Percentiles rank a stretch among this genome's conserved stretches.
phyloP scores from a whole-genome alignment of 2,329 filamentous ascomycete species.

The Lanzia echinophila region DNA sequence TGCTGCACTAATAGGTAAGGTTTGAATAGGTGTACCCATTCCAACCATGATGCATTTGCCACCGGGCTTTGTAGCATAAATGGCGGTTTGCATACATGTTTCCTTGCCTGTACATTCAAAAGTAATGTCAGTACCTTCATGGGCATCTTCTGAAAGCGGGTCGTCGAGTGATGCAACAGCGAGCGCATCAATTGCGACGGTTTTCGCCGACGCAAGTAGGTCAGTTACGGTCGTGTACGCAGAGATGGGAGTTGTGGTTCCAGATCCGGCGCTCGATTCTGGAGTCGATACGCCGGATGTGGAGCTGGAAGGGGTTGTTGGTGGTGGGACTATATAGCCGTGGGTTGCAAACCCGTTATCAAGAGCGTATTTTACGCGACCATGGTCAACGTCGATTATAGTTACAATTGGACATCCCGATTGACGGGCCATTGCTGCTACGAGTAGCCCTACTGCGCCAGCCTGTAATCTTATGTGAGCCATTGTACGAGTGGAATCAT shows the following conservation, averaged over 20 bases:
- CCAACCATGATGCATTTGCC: slow-evolving; percentile 71
- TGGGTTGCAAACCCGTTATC: slow-evolving; percentile 53
- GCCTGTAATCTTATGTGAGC: slow-evolving; percentile 21
- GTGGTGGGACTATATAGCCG: slow-evolving; percentile 46
- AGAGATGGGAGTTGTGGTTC: slow-evolving; percentile 33
- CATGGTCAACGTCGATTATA: slow-evolving; percentile 53
- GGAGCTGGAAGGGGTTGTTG: slow-evolving; percentile 38
- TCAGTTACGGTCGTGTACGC: slow-evolving; percentile 36
- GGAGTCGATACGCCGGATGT: slow-evolving; percentile 45
- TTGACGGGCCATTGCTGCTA: slow-evolving; percentile 54
- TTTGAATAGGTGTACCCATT: slow-evolving; percentile 73
- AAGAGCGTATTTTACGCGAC: slow-evolving; percentile 54
- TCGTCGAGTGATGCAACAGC: slow-evolving; percentile 27
- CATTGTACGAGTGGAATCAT: background rate
- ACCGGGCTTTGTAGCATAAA: slow-evolving; percentile 64
- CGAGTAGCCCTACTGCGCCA: slow-evolving; percentile 56
- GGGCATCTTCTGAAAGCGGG: slow-evolving; percentile 34
- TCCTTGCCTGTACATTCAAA: slow-evolving; percentile 77
- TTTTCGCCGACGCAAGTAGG: slow-evolving; percentile 46
- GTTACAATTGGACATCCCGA: slow-evolving; percentile 53
- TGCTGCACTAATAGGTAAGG: slow-evolving; percentile 64
- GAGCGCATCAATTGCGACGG: slow-evolving; percentile 44
- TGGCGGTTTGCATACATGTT: slow-evolving; percentile 65
- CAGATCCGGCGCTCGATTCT: slow-evolving; percentile 16
- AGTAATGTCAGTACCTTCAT: slow-evolving; percentile 56